These are phyloP conservation scores for Macrophomina pseudophaseolina DNA, from an alignment of 2,329 filamentous ascomycete species.

Conservation along the genomic window DNA sequence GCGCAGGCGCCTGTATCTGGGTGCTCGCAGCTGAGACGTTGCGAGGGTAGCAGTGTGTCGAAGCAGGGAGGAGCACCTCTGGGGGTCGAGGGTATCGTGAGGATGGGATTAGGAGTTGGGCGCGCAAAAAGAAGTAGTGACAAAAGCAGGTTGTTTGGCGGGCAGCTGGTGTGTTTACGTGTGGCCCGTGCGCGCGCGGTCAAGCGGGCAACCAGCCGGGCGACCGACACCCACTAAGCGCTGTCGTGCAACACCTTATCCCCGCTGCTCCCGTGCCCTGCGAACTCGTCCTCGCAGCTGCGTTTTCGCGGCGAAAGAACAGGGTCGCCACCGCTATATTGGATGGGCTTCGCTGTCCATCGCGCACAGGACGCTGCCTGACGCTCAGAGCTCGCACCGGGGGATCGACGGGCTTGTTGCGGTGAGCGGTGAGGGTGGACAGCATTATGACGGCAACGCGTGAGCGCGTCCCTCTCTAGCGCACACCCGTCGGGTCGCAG, in stretches of 20 bases:
- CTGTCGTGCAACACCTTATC: constrained; percentile 5
- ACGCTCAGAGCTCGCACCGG: constrained; percentile 1
- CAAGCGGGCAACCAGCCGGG: constrained; percentile 13
- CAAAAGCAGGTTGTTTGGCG: constrained; percentile 13
- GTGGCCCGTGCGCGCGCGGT: constrained; percentile 12
- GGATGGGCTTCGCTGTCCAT: neutral
- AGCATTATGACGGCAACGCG: constrained; percentile 2
- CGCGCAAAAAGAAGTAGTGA: constrained; percentile 7
- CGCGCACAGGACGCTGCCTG: constrained; percentile 20
- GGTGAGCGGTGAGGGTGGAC: constrained; percentile 10
- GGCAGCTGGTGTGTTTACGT: constrained; percentile 13
- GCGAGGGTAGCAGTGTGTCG: neutral
- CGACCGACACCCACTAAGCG: neutral
- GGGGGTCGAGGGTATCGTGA: constrained; percentile 14
- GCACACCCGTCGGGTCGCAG: neutral
- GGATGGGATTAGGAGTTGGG: neutral
- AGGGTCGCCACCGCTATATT: neutral
- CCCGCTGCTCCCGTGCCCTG: neutral
- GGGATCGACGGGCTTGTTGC: constrained; percentile 20
- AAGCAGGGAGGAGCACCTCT: neutral
- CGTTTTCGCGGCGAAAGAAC: too few species aligned
- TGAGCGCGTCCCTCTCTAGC: constrained; percentile 13
- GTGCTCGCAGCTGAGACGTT: neutral
- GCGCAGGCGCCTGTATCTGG: neutral
- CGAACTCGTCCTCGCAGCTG: neutral